Conservation (phyloP, 1,284 basidiomycete genomes). For the Pseudozyma thailandica region DNA sequence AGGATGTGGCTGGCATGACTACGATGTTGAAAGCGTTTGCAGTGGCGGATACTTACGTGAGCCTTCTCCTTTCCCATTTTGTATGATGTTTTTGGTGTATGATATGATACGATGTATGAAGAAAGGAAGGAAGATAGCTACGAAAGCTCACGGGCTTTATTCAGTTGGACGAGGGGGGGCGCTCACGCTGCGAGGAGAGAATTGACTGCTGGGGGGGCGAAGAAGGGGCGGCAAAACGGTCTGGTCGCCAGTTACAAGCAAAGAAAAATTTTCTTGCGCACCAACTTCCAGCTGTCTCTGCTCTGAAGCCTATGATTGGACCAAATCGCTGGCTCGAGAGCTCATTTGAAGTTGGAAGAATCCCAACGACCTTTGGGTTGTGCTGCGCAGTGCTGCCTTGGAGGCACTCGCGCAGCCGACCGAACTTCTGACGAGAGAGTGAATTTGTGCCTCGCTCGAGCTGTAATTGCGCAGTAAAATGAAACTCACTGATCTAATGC, state of each 20-base stretch:
- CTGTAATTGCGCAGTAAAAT: background rate
- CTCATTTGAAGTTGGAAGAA: conserved; percentile 26
- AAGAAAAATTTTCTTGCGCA: conserved; percentile 47
- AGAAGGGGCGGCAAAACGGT: conserved; percentile 1
- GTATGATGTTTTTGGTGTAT: conserved; percentile 40
- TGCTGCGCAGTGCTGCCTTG: background rate
- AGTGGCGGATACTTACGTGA: conserved; percentile 49
- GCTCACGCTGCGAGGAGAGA: conserved; percentile 3
- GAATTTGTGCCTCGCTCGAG: background rate
- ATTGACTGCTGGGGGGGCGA: background rate
- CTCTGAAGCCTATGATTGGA: conserved; percentile 28
- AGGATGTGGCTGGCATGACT: background rate
- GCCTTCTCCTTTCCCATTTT: conserved; percentile 63
- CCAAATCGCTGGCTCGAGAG: conserved; percentile 3
- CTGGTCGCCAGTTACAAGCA: conserved; percentile 20
- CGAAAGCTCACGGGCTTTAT: conserved; percentile 31
- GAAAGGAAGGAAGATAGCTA: conserved; percentile 37
- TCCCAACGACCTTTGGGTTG: conserved; percentile 1
- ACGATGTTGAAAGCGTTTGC: background rate
- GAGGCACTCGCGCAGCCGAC: background rate
- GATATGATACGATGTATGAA: conserved; percentile 53
- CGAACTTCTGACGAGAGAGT: background rate
- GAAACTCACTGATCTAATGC: background rate
- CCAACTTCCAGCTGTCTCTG: conserved; percentile 38
- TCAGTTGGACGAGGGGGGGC: conserved; percentile 20